Base-by-base conservation (phyloP, 257 asterid genomes). In the Solanum sitiens region DNA sequence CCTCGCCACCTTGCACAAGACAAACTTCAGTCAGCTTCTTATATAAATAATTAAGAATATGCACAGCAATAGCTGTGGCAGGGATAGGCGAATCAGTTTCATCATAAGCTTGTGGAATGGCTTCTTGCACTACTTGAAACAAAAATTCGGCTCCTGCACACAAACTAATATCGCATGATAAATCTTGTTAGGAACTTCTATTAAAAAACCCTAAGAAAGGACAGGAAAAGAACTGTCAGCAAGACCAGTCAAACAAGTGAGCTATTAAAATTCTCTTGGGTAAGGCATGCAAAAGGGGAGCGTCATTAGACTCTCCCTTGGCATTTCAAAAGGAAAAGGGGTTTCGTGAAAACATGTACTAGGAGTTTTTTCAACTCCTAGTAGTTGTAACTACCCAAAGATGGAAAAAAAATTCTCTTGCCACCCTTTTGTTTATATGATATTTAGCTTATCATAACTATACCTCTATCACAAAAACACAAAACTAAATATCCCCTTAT, bases 1-100 rank as follows among this genome's bases (percentile, higher is more conserved):
- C 99, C 98, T 97, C 98, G 89, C 98, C 98, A 88, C 99, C 98
- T 90, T 94, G 98, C 88, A 94, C 93, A 70, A 96, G 98, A 91
- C 98, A 94, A 91, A 94, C 94, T 94, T 96, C 99, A 91, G 90
- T 95, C 89, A 96, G 98, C 93, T 93, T 96, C 90, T 92, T 89
- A 86, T 95, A 94, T 47, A 97, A 96, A 92, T 93, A 93, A 92
- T 96, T 90, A 87, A 96, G 91, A 93, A 95, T 92, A 89, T 93
- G 93, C 83, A 94, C 92, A 63, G 96, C 90, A 84, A 93, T 87
- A 87, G 95, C 96, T 2, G 98, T 95, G 83, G 98, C 96, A 8
- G 94, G 90, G 87, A 88, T 87, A 87, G 87, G 47, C 84, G 89
- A 86, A 86, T 93, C 92, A 40, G 70, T 87, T 84, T 97, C 95